These are phyloP conservation scores for Taphrina confusa DNA, from an alignment of 1,139 yeast species.

Conservation along the genomic window DNA sequence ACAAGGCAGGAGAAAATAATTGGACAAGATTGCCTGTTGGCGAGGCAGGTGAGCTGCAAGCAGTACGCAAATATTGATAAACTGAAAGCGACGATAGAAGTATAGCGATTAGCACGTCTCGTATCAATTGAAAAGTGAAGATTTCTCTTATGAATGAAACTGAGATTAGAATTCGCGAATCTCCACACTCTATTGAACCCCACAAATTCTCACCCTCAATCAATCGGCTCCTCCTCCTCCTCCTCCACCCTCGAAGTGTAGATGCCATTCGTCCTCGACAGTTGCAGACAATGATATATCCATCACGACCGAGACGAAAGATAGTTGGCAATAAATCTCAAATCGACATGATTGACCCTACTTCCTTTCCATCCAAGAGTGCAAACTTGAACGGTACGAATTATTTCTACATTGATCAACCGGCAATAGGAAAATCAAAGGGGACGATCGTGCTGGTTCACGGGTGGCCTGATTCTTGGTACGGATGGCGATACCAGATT, in stretches of 20 bases:
- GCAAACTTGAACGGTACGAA: slow-evolving; percentile 19
- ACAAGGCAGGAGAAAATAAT: too few relatives aligned
- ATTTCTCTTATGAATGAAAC: too few relatives aligned
- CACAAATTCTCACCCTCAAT: neutral
- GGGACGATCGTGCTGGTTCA: slow-evolving; percentile 26
- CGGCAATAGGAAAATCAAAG: slow-evolving; percentile 20
- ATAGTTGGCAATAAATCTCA: too few relatives aligned
- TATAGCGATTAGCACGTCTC: too few relatives aligned
- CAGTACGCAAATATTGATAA: too few relatives aligned
- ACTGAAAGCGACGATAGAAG: too few relatives aligned
- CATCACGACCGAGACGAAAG: too few relatives aligned
- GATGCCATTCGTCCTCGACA: too few relatives aligned
- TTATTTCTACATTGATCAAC: slow-evolving; percentile 28
- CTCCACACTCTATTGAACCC: neutral
- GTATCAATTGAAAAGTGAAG: too few relatives aligned
- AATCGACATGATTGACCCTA: slow-evolving; percentile 16
- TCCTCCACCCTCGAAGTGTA: neutral
- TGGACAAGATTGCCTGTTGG: too few relatives aligned
- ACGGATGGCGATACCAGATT: slow-evolving; percentile 31
- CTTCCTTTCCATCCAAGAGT: slow-evolving; percentile 17
- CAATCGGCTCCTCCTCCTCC: slow-evolving; percentile 3
- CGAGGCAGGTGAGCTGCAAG: too few relatives aligned
- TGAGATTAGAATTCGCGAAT: neutral
- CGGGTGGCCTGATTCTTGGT: slow-evolving; percentile 35
- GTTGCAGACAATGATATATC: too few relatives aligned